Conservation (phyloP, 352 stramenopile species). For the Globisporangium barbulae region DNA sequence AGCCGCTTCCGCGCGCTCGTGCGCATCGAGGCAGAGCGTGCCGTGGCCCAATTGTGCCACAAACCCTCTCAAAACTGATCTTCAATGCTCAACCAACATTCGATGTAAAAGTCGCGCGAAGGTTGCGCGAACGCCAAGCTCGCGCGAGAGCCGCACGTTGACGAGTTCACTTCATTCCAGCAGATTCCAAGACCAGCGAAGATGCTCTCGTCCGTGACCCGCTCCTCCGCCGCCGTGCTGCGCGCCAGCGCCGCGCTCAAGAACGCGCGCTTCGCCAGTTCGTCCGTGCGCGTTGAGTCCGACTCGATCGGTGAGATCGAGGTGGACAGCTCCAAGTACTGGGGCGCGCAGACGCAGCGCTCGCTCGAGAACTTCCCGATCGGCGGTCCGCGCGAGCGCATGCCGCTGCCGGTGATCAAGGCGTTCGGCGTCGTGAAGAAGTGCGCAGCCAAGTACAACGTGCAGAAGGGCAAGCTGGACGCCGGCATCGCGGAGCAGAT, state of each 20-base stretch:
- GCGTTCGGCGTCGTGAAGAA: conserved; percentile 95
- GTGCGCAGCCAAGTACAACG: conserved; percentile 92
- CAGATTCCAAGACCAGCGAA: conserved; percentile 2
- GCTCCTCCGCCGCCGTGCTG: conserved; percentile 18
- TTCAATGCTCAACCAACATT: background rate
- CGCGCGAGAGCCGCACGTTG: conserved; percentile 11
- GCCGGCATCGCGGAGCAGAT: conserved; percentile 85
- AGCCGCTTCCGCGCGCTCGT: conserved; percentile 23
- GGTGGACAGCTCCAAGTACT: conserved; percentile 85
- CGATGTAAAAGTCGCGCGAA: background rate
- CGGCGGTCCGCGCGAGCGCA: conserved; percentile 82
- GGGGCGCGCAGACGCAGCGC: conserved; percentile 94
- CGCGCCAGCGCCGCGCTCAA: conserved; percentile 32
- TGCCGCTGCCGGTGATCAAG: conserved; percentile 94
- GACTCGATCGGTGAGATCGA: conserved; percentile 83
- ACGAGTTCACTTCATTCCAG: conserved; percentile 10
- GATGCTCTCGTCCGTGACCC: conserved; percentile 31
- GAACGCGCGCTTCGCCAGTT: conserved; percentile 35
- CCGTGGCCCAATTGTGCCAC: conserved; percentile 9
- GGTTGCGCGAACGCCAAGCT: conserved; percentile 4
- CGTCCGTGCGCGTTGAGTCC: conserved; percentile 49
- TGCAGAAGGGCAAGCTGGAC: conserved; percentile 82
- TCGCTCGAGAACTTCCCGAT: conserved; percentile 97
- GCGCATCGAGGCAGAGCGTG: conserved; percentile 18
- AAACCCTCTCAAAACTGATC: conserved; percentile 3